A percentile compares a stretch with the other conserved stretches of the same genome.
phyloP scores from a whole-genome alignment of 2,329 filamentous ascomycete genomes.

The Lomentospora prolificans region DNA sequence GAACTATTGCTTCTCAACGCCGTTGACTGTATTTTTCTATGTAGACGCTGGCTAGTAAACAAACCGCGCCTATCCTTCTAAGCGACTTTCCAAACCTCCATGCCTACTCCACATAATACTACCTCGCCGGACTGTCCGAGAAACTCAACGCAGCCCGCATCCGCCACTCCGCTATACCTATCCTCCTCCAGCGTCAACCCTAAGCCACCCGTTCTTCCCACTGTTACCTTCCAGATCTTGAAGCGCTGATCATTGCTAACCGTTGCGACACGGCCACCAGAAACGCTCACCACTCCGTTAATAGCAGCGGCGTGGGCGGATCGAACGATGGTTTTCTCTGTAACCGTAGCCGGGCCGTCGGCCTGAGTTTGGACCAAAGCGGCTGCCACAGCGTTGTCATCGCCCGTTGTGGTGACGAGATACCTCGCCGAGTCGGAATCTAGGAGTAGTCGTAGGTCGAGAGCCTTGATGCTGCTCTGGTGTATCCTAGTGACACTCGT shows the following conservation, averaged over 20 bases:
- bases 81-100: slow-evolving; percentile 35
- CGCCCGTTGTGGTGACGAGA: slow-evolving; percentile 67
- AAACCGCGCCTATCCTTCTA: too few relatives aligned
- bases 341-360: slow-evolving; percentile 4
- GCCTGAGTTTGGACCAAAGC: slow-evolving; percentile 21
- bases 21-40: too few relatives aligned
- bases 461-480: slow-evolving; percentile 69
- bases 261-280: slow-evolving; percentile 1
- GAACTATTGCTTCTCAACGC: too few relatives aligned
- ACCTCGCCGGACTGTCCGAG: slow-evolving; percentile 20
- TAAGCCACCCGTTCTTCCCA: slow-evolving; percentile 11
- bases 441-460: slow-evolving; percentile 38
- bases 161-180: slow-evolving; percentile 49
- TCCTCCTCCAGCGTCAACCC: slow-evolving; percentile 34
- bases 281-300: slow-evolving; percentile 35
- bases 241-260: slow-evolving; percentile 52
- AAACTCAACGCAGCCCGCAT: slow-evolving; percentile 42
- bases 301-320: slow-evolving; percentile 64
- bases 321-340: slow-evolving; percentile 24
- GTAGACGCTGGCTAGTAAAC: too few relatives aligned
- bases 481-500: slow-evolving; percentile 45
- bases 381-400: slow-evolving; percentile 72
- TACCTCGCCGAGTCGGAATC: slow-evolving; percentile 74
- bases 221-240: slow-evolving; percentile 35
- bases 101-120: slow-evolving; percentile 34